Evolutionary conservation across 164 flowering plant genomes (phyloP).

Genomic region (Tetracentron sinense): DNA sequence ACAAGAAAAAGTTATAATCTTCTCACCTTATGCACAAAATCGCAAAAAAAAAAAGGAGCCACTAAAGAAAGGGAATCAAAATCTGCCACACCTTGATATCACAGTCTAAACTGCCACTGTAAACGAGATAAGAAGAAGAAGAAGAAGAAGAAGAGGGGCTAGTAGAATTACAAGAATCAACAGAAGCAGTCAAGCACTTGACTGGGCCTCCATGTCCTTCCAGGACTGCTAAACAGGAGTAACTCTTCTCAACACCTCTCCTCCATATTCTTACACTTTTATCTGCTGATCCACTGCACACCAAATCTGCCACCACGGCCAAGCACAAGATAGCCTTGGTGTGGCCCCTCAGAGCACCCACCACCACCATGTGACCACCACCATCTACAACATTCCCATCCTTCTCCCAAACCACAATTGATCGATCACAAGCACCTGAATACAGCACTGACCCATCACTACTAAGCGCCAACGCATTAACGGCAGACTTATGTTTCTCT

Average conservation of each 20-base stretch:
- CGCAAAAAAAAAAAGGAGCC: neutral
- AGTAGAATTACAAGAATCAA: constrained; percentile 13
- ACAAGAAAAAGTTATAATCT: neutral
- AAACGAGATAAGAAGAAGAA: constrained; percentile 31
- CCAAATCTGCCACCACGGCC: constrained; percentile 41
- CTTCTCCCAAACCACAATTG: constrained; percentile 45
- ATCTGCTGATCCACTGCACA: constrained; percentile 88
- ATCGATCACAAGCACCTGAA: constrained; percentile 54
- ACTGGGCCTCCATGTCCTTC: constrained; percentile 83
- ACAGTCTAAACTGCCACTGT: constrained; percentile 83
- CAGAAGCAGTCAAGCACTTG: constrained; percentile 60
- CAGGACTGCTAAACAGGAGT: constrained; percentile 59
- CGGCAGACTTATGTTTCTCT: constrained; percentile 48
- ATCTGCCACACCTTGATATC: constrained; percentile 74
- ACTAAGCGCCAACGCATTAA: constrained; percentile 49
- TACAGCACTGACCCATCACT: constrained; percentile 35
- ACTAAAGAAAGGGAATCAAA: constrained; percentile 28
- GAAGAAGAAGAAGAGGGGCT: neutral
- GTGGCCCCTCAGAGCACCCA: constrained; percentile 62
- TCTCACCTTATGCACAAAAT: neutral
- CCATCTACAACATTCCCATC: constrained; percentile 5
- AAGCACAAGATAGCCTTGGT: constrained; percentile 66
- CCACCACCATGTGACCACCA: constrained; percentile 30
- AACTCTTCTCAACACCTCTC: constrained; percentile 32
- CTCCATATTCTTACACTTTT: constrained; percentile 71